These are phyloP conservation scores for Mycena amicta DNA, from an alignment of 768 basidiomycete species.

Conservation along the genomic window DNA sequence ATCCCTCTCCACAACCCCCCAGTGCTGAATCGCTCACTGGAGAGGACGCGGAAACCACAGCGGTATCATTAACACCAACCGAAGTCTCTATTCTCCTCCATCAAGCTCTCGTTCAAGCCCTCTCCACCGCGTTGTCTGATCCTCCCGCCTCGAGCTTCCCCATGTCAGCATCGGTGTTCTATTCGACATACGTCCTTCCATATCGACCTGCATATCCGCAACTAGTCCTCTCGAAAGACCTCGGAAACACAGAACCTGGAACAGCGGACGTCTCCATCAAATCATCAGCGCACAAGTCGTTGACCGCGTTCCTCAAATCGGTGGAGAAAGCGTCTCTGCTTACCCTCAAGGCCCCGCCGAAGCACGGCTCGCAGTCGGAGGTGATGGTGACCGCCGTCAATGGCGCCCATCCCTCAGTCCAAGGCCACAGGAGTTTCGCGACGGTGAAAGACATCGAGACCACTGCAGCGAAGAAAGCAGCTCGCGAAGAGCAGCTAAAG, in stretches of 20 bases:
- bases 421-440: constrained; percentile 49
- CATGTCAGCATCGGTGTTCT: constrained; percentile 74
- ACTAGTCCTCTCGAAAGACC: constrained; percentile 30
- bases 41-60: constrained; percentile 1
- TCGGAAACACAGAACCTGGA: constrained; percentile 32
- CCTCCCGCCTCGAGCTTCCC: constrained; percentile 65
- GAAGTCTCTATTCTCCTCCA: constrained; percentile 64
- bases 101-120: constrained; percentile 65
- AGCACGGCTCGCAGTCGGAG: constrained; percentile 52
- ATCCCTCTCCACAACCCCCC: neutral
- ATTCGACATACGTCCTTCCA: constrained; percentile 77
- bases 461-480: constrained; percentile 62
- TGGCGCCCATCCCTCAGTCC: constrained; percentile 57
- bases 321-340: constrained; percentile 75
- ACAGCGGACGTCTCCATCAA: constrained; percentile 68
- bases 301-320: constrained; percentile 78
- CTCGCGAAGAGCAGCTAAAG: constrained; percentile 53
- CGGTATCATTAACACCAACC: constrained; percentile 14
- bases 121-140: constrained; percentile 50
- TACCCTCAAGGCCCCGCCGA: constrained; percentile 65
- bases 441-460: constrained; percentile 71
- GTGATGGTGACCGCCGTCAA: constrained; percentile 58
- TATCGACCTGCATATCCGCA: constrained; percentile 72
- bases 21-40: neutral
- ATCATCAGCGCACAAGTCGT: constrained; percentile 77